Conservation (phyloP, 768 basidiomycete genomes). For the Rhizopogon rudus region DNA sequence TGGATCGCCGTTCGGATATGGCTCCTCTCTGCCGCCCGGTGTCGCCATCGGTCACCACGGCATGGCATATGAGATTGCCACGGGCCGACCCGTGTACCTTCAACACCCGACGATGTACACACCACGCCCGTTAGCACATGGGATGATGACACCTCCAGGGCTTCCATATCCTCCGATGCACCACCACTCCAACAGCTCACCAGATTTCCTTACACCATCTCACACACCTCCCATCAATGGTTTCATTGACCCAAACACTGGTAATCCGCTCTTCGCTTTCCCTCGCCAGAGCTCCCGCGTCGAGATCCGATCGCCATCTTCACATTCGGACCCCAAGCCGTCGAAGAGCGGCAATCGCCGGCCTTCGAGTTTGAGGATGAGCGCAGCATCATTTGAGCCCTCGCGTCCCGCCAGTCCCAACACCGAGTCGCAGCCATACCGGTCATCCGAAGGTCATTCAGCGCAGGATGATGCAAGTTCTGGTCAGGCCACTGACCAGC, state of each 20-base stretch:
- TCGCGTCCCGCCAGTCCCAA: slow-evolving; percentile 25
- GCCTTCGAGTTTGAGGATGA: slow-evolving; percentile 43
- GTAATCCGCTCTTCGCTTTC: slow-evolving; percentile 67
- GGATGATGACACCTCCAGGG: slow-evolving; percentile 44
- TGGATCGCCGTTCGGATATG: slow-evolving; percentile 63
- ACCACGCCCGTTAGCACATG: slow-evolving; percentile 59
- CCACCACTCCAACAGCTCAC: slow-evolving; percentile 53
- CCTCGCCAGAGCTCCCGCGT: slow-evolving; percentile 68
- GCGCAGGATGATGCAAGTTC: slow-evolving; percentile 9
- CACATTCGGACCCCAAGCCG: slow-evolving; percentile 20
- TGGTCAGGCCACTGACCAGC: slow-evolving; percentile 7
- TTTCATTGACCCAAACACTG: slow-evolving; percentile 62
- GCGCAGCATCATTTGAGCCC: slow-evolving; percentile 48
- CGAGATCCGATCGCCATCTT: slow-evolving; percentile 65
- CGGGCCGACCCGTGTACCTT: slow-evolving; percentile 75
- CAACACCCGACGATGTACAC: slow-evolving; percentile 60
- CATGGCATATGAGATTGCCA: slow-evolving; percentile 77
- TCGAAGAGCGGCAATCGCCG: slow-evolving; percentile 19
- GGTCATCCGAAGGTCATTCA: slow-evolving; percentile 11
- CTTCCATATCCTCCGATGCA: slow-evolving; percentile 56
- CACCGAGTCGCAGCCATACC: slow-evolving; percentile 10
- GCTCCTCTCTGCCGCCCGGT: slow-evolving; percentile 57
- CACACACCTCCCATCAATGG: slow-evolving; percentile 59
- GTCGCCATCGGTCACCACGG: slow-evolving; percentile 72
- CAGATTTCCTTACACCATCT: slow-evolving; percentile 57